Evolutionary conservation across 1,284 basidiomycete species (phyloP).

Genomic region (Paramarasmius palmivorus): DNA sequence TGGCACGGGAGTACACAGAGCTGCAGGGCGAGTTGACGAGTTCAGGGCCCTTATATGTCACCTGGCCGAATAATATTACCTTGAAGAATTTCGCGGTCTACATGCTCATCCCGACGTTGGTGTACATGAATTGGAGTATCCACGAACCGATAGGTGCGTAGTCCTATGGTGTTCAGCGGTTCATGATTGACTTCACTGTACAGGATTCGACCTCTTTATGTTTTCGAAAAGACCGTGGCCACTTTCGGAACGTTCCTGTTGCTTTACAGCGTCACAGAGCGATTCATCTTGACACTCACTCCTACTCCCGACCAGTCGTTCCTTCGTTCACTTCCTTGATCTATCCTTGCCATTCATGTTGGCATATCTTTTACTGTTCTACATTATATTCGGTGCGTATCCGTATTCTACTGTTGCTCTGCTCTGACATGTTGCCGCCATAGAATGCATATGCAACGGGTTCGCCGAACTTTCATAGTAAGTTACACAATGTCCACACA

Average conservation of each 20-base stretch:
- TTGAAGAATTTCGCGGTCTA: conserved; percentile 87
- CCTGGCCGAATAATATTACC: conserved; percentile 88
- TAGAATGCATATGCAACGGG: conserved; percentile 93
- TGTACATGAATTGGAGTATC: conserved; percentile 97
- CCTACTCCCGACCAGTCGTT: conserved; percentile 76
- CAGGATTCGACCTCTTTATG: conserved; percentile 87
- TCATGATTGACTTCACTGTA: conserved; percentile 3
- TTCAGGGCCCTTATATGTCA: conserved; percentile 62
- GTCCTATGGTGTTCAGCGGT: not conserved
- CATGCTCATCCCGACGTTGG: conserved; percentile 88
- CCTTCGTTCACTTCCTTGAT: conserved; percentile 77
- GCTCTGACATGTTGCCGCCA: conserved; percentile 5
- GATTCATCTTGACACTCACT: conserved; percentile 86
- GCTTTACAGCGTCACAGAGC: conserved; percentile 90
- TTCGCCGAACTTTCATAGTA: conserved; percentile 92
- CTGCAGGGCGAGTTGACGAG: conserved; percentile 79
- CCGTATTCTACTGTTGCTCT: conserved; percentile 7
- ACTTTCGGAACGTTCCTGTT: conserved; percentile 96
- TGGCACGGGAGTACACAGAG: conserved; percentile 79
- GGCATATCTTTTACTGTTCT: conserved; percentile 79
- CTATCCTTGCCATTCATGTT: conserved; percentile 94
- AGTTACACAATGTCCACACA: conserved; percentile 5
- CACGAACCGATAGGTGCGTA: conserved; percentile 77
- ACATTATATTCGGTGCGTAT: conserved; percentile 75
- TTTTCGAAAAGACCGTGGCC: conserved; percentile 92